Evolutionary conservation across 352 stramenopile species (phyloP), one percentile per base, ranked within the genome.

Genomic region (Aphanomyces invadans): DNA sequence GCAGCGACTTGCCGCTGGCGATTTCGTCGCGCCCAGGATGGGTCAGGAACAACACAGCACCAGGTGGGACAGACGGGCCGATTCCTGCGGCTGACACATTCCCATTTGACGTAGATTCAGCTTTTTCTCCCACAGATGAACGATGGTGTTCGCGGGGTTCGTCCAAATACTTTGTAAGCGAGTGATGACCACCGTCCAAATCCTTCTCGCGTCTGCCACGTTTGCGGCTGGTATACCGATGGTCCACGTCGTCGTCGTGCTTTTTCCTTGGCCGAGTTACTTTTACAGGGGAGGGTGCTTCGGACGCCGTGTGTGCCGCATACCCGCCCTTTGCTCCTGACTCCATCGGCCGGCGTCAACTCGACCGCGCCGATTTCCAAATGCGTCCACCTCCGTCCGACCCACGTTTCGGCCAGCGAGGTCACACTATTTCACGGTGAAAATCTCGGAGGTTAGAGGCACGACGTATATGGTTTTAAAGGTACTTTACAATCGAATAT

Each of bases 351-450:
- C 49, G 1, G 4, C 49, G 21, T 57, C 10, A n/a, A 29, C 49
- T 57, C 49, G 21, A 1, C 11, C 49, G 4, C 19, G 17, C 19
- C 49, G 21, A 29, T 57, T 57, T 57, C 49, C 49, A 57, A 57
- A 57, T 57, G 49, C 36, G 36, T 42, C 7, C 21, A 36, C 49
- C 25, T 57, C 49, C 19, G 19, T 23, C 11, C 19, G 19, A n/a
- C 49, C 49, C 21, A 57, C 0, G 25, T 32, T 57, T 57, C 17
- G 25, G 21, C 21, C n/a, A n/a, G n/a, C n/a, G n/a, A n/a, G n/a
- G n/a, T n/a, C 42, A 67, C 60, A 67, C 60, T 67, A 67, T 59
- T 67, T 67, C 49, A 3, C 28, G 49, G 23, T 17, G 23, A 67
- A 23, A 36, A n/a, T 48, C 32, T 57, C 55, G 53, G 23, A 11